Conservation (phyloP, 1,139 yeast species). For the Blastobotrys apis region DNA sequence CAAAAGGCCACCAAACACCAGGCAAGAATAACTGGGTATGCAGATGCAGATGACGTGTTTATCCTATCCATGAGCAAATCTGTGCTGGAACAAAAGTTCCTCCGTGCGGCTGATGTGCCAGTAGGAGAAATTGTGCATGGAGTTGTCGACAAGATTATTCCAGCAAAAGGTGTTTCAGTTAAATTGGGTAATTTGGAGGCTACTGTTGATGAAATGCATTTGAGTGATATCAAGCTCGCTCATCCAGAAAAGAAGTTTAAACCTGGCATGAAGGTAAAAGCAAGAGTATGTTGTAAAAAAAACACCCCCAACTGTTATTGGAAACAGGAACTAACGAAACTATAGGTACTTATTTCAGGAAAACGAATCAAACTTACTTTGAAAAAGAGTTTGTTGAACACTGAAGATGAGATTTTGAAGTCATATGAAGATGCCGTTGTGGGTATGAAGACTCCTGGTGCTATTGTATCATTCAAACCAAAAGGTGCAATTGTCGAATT, state of each 20-base stretch:
- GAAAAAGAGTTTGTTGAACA: slow-evolving; percentile 74
- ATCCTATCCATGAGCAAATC: slow-evolving; percentile 65
- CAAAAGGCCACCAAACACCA: slow-evolving; percentile 60
- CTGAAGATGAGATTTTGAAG: slow-evolving; percentile 56
- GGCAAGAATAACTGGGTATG: slow-evolving; percentile 74
- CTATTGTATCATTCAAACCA: slow-evolving; percentile 66
- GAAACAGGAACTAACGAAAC: slow-evolving; percentile 7
- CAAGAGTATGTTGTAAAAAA: slow-evolving; percentile 43
- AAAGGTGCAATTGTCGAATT: slow-evolving; percentile 81
- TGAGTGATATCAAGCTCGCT: slow-evolving; percentile 77
- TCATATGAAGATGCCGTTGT: slow-evolving; percentile 49
- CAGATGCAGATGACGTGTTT: slow-evolving; percentile 60
- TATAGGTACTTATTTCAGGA: slow-evolving; percentile 39
- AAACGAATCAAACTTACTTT: slow-evolving; percentile 57
- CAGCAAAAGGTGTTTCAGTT: slow-evolving; percentile 67
- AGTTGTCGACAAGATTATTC: slow-evolving; percentile 60
- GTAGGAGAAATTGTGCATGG: slow-evolving; percentile 59
- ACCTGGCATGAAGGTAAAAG: slow-evolving; percentile 73
- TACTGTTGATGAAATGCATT: slow-evolving; percentile 66
- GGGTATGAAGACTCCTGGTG: slow-evolving; percentile 68
- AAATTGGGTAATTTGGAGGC: slow-evolving; percentile 69
- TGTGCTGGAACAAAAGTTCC: slow-evolving; percentile 57
- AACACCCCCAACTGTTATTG: slow-evolving; percentile 4
- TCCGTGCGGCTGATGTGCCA: slow-evolving; percentile 68
- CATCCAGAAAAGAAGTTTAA: slow-evolving; percentile 92